Base-by-base conservation (phyloP, 257 asterid species). In the Leonotis leonurus region DNA sequence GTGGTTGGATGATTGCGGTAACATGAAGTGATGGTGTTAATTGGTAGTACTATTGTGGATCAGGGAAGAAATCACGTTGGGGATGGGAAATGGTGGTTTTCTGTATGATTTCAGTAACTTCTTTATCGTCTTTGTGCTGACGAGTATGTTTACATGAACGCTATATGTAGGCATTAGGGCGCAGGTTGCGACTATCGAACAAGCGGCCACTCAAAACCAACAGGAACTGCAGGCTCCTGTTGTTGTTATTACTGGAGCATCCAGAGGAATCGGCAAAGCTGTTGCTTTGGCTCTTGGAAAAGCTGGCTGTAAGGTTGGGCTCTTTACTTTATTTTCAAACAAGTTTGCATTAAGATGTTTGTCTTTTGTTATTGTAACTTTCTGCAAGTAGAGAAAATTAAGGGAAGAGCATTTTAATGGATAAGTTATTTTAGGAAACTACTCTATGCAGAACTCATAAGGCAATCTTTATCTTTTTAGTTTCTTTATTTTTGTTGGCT, bases 241-340 rank as follows among this genome's bases (percentile, higher is more conserved):
- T 68, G 86, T 89, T 69, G 70, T 92, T 67, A 74, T 92, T 64
- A 92, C 99, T 53, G 99, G 99, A 58, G 97, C 97, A 35, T 92
- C 99, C 50, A 77, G 99, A 72, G 99, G 99, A 25, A 93, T 93
- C 4, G 99, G 99, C 11, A 93, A 74, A 82, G 93, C 97, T 44
- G 80, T 93, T 75, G 95, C 97, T 5, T 60, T 93, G 81, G 76
- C 97, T 72, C 80, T 93, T 43, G 99, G 97, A 12, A 93, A 82
- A 74, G 89, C 97, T 67, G 99, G 99, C 26, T 89, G 97, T 77
- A 93, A 93, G 99, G 97, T 93, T 43, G 9, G 56, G 3, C 53
- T 41, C 56, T 66, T 40, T 6, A 18, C 37, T 40, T 16, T n/a
- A 13, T 32, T 72, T 0, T 32, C 11, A 35, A 20, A 11, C n/a